A percentile compares a stretch with the other conserved stretches of the same genome.
Evolutionary conservation across 1,284 basidiomycete species (phyloP).

Genomic region (Apiotrichum akiyoshidainum): DNA sequence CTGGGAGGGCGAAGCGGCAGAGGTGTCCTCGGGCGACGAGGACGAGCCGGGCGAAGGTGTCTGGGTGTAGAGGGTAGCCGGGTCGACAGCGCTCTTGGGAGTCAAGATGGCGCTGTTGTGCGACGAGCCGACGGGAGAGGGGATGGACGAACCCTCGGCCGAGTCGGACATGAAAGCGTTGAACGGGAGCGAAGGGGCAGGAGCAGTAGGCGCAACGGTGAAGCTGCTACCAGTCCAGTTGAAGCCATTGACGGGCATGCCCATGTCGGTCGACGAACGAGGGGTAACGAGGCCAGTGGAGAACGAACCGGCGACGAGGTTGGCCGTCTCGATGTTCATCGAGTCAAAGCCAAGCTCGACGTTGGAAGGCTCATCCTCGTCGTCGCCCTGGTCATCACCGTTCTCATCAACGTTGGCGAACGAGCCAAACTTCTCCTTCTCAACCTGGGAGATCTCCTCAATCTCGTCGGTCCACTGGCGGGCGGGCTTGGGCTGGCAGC

Average conservation of each 20-base stretch:
- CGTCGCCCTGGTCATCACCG: constrained; percentile 38
- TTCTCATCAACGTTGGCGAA: constrained; percentile 40
- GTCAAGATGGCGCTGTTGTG: constrained; percentile 27
- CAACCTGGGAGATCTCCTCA: constrained; percentile 47
- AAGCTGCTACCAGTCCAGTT: constrained; percentile 13
- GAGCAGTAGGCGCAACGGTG: constrained; percentile 4
- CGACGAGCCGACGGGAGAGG: constrained; percentile 25
- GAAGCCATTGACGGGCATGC: constrained; percentile 6
- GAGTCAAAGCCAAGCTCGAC: constrained; percentile 5
- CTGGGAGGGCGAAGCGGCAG: constrained; percentile 5
- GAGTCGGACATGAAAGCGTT: constrained; percentile 32
- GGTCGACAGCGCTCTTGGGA: constrained; percentile 24
- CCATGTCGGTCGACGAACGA: constrained; percentile 31
- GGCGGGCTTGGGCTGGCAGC: constrained; percentile 53
- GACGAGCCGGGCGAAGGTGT: constrained; percentile 37
- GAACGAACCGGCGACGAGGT: constrained; percentile 18
- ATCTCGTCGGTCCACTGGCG: constrained; percentile 51
- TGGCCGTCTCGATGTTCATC: constrained; percentile 25
- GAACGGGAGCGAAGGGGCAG: constrained; percentile 17
- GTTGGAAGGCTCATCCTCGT: constrained; percentile 25
- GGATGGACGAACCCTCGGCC: constrained; percentile 18
- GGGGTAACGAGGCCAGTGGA: constrained; percentile 32
- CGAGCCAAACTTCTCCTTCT: constrained; percentile 49
- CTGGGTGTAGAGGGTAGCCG: constrained; percentile 17
- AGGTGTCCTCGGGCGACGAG: constrained; percentile 12